phyloP scores from a whole-genome alignment of 352 stramenopile species.

The Phytopythium cucurbitacearum region DNA sequence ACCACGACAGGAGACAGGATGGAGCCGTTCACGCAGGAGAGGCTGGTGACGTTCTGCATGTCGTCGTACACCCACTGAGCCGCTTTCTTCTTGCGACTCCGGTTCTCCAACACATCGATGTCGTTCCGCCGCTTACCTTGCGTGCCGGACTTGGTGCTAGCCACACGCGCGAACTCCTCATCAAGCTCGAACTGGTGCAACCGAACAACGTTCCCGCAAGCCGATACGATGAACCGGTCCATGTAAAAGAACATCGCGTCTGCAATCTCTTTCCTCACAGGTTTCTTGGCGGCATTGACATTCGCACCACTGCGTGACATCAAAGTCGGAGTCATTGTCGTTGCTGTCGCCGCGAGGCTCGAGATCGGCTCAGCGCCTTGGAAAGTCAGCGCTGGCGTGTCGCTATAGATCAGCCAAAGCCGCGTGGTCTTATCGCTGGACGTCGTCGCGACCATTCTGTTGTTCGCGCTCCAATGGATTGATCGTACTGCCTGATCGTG shows the following conservation, averaged over 20 bases:
- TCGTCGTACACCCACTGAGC: conserved; percentile 54
- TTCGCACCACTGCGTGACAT: background rate
- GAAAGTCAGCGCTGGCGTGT: conserved; percentile 55
- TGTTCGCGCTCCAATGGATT: conserved; percentile 77
- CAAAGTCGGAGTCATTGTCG: conserved; percentile 18
- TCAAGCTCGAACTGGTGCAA: conserved; percentile 78
- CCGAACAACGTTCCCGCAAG: conserved; percentile 52
- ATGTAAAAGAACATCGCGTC: conserved; percentile 85
- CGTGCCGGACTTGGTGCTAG: conserved; percentile 18
- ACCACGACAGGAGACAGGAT: conserved; percentile 80
- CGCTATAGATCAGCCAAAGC: conserved; percentile 61
- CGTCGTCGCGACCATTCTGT: conserved; percentile 62
- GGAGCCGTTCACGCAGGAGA: conserved; percentile 75
- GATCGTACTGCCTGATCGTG: conserved; percentile 59
- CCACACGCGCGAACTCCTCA: conserved; percentile 36
- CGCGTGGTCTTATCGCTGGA: conserved; percentile 65
- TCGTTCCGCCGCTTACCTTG: conserved; percentile 19
- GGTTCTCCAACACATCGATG: conserved; percentile 46
- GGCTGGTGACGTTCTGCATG: conserved; percentile 62
- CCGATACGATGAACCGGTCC: conserved; percentile 83
- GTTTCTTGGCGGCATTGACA: conserved; percentile 38
- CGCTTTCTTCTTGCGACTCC: conserved; percentile 61
- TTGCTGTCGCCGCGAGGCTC: conserved; percentile 20
- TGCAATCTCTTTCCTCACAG: conserved; percentile 45
- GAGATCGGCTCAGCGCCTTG: conserved; percentile 32